Evolutionary conservation across 768 basidiomycete genomes (phyloP).

Genomic region (Leccinum fibrillosum): DNA sequence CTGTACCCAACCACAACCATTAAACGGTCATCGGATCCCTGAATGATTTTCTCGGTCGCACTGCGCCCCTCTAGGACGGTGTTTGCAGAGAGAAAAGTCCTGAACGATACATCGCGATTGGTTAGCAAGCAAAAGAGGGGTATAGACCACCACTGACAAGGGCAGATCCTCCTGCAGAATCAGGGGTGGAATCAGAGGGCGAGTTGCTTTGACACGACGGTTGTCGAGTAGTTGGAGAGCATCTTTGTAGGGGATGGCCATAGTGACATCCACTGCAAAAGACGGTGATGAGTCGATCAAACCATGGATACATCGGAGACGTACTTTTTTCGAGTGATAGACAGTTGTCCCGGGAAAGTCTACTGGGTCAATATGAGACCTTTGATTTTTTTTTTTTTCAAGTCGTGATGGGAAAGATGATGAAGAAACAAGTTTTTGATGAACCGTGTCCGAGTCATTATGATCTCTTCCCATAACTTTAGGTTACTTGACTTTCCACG

Average conservation of each 20-base stretch:
- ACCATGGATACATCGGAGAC: not conserved
- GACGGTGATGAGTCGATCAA: conserved; percentile 1
- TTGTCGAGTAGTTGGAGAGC: conserved; percentile 83
- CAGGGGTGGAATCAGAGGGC: conserved; percentile 91
- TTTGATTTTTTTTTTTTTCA: not conserved
- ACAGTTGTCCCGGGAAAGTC: not conserved
- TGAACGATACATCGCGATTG: conserved; percentile 28
- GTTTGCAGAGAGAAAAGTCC: conserved; percentile 76
- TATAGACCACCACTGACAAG: conserved; percentile 44
- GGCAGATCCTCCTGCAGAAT: conserved; percentile 94
- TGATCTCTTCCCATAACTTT: not conserved
- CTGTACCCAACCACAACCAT: conserved; percentile 86
- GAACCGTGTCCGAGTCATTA: not conserved
- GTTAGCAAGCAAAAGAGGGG: not conserved
- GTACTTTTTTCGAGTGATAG: conserved; percentile 17
- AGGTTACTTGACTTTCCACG: not conserved
- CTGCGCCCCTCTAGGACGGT: conserved; percentile 86
- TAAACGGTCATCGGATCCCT: conserved; percentile 87
- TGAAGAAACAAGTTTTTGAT: not conserved
- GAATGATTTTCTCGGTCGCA: conserved; percentile 73
- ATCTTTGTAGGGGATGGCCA: conserved; percentile 75
- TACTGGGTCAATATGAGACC: conserved; percentile 12
- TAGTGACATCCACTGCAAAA: conserved; percentile 42
- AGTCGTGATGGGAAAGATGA: not conserved
- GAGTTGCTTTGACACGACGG: conserved; percentile 77